phyloP scores from a whole-genome alignment of 768 basidiomycete genomes.

The Austroboletus eburneus region DNA sequence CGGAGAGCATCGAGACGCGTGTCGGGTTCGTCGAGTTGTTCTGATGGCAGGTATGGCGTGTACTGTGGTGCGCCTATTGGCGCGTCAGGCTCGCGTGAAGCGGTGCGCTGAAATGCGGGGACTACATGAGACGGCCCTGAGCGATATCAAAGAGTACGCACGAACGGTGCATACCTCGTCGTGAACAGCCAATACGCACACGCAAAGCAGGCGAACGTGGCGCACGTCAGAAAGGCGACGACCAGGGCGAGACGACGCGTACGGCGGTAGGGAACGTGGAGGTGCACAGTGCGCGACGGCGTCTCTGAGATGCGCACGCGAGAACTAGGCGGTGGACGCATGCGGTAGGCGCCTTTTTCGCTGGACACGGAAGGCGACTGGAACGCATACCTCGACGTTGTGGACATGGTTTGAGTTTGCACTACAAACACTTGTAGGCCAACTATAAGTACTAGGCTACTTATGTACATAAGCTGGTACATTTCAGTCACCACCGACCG shows the following conservation, averaged over 20 bases:
- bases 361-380: constrained; percentile 61
- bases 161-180: constrained; percentile 48
- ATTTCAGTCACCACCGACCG: too few relatives aligned
- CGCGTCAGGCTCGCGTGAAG: constrained; percentile 1
- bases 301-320: constrained; percentile 13
- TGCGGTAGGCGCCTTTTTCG: constrained; percentile 64
- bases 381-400: constrained; percentile 14
- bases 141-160: constrained; percentile 12
- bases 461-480: too few relatives aligned
- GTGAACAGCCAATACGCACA: constrained; percentile 61
- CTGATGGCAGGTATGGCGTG: constrained; percentile 16
- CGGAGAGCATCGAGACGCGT: constrained; percentile 6
- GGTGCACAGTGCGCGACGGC: constrained; percentile 1
- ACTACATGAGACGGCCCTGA: constrained; percentile 17
- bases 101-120: constrained; percentile 16
- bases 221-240: constrained; percentile 43
- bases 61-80: neutral
- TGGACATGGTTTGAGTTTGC: constrained; percentile 10
- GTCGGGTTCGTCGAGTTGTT: constrained; percentile 27
- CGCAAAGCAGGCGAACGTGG: constrained; percentile 50
- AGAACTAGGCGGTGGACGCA: constrained; percentile 41
- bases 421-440: too few relatives aligned
- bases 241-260: constrained; percentile 40
- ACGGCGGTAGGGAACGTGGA: constrained; percentile 19
- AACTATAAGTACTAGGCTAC: too few relatives aligned